Base-by-base conservation (phyloP, 2,329 filamentous ascomycete genomes). In the Aurifilum marmelostoma region DNA sequence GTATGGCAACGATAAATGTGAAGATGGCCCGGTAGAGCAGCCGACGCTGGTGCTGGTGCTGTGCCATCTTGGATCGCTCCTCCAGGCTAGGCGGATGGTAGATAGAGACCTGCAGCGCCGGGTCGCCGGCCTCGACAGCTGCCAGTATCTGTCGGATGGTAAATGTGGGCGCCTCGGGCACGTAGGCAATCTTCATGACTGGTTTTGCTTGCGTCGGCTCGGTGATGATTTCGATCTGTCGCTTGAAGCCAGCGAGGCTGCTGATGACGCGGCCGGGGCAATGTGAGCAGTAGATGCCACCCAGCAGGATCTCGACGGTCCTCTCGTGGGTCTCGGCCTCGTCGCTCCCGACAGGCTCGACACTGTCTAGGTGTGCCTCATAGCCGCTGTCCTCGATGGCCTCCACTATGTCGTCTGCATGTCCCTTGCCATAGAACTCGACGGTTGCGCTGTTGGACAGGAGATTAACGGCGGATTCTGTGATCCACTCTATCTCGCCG, bases 21-120 rank as follows among this genome's bases (percentile, higher is more conserved):
- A 97, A 83, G 1, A 91, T 76, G 21, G 93, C 85, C n/a, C 94
- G 89, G 69, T 87, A 82, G 0, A 94, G 79, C 18, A 97, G 86
- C 41, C 89, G 85, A 32, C 82, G 85, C 74, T 91, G 88, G 74
- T 97, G 92, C 69, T 86, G 87, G 27, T 84, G 83, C 71, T 92
- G 90, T 76, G 97, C 92, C 52, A 84, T 82, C 72, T 87, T 88
- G 3, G 93, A 92, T 12, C 92, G 88, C 75, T 97, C 92, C 78
- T 97, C 94, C 5, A 97, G 85, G 0, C 91, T 94, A 0, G 92
- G 92, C 0, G 92, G 90, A 72, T 95, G 92, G 76, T 93, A 90
- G 16, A 97, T 87, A 1, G 86, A 88, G 1, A 90, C 87, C 34
- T 81, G 82, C 71, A 97, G 91, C 0, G 83, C 86, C 1, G 85